Percentiles rank a stretch among this genome's conserved stretches.
These are phyloP conservation scores for Claviceps cyperi DNA, from an alignment of 2,329 filamentous ascomycete species.

Conservation along the genomic window DNA sequence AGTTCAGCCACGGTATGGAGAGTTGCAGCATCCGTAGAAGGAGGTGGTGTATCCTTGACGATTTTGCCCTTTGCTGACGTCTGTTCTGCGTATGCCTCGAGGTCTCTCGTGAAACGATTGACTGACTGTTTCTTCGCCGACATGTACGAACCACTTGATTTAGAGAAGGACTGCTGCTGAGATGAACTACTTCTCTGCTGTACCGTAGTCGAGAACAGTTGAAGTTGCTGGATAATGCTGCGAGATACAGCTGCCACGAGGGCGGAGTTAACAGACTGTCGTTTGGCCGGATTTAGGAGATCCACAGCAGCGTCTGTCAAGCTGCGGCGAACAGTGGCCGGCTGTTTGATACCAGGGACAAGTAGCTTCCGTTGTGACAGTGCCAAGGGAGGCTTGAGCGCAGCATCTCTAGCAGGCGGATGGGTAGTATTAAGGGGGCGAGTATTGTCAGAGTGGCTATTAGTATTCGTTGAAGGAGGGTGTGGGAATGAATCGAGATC, in stretches of 20 bases:
- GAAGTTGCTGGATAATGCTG: conserved; percentile 30
- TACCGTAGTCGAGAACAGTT: conserved; percentile 20
- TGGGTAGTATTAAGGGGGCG: background rate
- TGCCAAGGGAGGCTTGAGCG: conserved; percentile 5
- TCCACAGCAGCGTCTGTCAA: conserved; percentile 8
- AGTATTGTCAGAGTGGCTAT: background rate
- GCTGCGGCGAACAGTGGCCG: conserved; percentile 2
- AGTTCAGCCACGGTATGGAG: conserved; percentile 37
- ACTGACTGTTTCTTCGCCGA: conserved; percentile 29
- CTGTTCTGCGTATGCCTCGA: conserved; percentile 18
- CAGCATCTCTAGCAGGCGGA: background rate
- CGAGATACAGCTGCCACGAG: conserved; percentile 31
- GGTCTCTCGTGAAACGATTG: conserved; percentile 20
- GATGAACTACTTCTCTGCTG: background rate
- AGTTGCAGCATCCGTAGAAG: conserved; percentile 26
- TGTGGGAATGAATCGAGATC: conserved; percentile 12
- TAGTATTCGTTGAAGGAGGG: conserved; percentile 8
- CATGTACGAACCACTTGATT: conserved; percentile 21
- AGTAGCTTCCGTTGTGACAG: conserved; percentile 3
- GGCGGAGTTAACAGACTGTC: conserved; percentile 21
- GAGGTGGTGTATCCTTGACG: conserved; percentile 25
- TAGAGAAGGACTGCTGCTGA: background rate
- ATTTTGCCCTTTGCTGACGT: conserved; percentile 23
- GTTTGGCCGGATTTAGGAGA: conserved; percentile 13
- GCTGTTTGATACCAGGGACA: background rate